Conservation (phyloP, 2,329 filamentous ascomycete genomes). For the Ilyonectria mors-panacis region DNA sequence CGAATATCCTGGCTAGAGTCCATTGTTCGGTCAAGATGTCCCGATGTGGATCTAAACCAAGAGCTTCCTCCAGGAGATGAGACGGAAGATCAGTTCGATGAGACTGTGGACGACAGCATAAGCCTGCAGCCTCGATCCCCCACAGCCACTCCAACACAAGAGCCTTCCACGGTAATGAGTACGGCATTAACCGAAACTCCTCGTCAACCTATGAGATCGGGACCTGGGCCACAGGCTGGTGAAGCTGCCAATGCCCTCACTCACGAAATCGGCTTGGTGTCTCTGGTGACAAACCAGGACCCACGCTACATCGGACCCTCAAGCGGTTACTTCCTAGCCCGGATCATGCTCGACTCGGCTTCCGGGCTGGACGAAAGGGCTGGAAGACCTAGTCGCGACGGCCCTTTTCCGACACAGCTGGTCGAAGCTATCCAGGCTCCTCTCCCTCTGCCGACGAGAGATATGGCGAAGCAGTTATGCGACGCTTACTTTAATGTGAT, state of each 20-base stretch:
- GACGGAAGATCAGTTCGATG: constrained; percentile 33
- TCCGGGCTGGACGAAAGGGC: constrained; percentile 44
- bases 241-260: constrained; percentile 50
- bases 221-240: constrained; percentile 29
- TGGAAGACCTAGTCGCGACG: constrained; percentile 19
- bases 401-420: constrained; percentile 46
- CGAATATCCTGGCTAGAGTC: constrained; percentile 63
- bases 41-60: constrained; percentile 57
- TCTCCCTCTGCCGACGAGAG: constrained; percentile 48
- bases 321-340: constrained; percentile 68
- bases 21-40: constrained; percentile 58
- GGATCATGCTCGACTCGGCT: constrained; percentile 61
- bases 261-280: constrained; percentile 68
- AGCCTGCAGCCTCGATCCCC: constrained; percentile 14
- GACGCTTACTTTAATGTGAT: constrained; percentile 64
- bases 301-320: constrained; percentile 70
- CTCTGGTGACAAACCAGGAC: constrained; percentile 62
- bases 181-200: constrained; percentile 12
- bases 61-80: constrained; percentile 30
- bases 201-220: constrained; percentile 29
- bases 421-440: constrained; percentile 53
- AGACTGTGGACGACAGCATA: constrained; percentile 18
- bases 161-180: fast-evolving
- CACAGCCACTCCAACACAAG: neutral
- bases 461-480: constrained; percentile 58